Conservation (phyloP, 1,284 basidiomycete genomes). For the Ganoderma lingzhi region DNA sequence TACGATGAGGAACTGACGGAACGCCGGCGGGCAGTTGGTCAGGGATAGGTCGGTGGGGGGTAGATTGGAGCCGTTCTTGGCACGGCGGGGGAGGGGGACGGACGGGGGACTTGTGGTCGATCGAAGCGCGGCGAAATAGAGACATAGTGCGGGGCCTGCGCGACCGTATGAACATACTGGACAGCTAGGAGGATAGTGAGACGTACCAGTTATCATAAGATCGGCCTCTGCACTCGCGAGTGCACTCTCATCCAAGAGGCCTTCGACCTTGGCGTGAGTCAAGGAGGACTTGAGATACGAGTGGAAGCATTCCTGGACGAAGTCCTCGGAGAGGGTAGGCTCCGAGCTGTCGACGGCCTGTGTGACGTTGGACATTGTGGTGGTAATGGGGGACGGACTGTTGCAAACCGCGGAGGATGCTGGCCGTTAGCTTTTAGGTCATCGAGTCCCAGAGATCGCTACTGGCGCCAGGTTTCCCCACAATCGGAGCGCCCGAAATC, state of each 20-base stretch:
- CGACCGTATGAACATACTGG: not conserved
- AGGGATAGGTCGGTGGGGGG: constrained; percentile 57
- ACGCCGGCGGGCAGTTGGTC: constrained; percentile 65
- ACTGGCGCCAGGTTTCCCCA: not conserved
- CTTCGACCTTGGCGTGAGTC: constrained; percentile 77
- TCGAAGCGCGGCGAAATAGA: constrained; percentile 74
- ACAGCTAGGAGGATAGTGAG: not conserved
- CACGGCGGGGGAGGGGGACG: constrained; percentile 59
- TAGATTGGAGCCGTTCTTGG: constrained; percentile 38
- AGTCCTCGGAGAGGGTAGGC: constrained; percentile 59
- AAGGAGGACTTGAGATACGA: constrained; percentile 80
- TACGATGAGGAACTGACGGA: constrained; percentile 71
- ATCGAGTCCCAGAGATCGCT: not conserved
- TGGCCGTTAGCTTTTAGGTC: not conserved
- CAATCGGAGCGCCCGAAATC: not conserved
- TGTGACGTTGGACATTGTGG: constrained; percentile 25
- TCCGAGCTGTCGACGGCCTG: constrained; percentile 27
- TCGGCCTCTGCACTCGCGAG: constrained; percentile 80
- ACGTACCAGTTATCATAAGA: constrained; percentile 81
- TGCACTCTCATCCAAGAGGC: constrained; percentile 71
- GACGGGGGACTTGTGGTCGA: constrained; percentile 69
- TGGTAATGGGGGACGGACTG: not conserved
- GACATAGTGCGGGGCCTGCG: constrained; percentile 68
- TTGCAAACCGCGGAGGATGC: not conserved
- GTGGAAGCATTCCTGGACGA: constrained; percentile 80